phyloP scores from a whole-genome alignment of 306 rosid genomes.

The Parietaria judaica region DNA sequence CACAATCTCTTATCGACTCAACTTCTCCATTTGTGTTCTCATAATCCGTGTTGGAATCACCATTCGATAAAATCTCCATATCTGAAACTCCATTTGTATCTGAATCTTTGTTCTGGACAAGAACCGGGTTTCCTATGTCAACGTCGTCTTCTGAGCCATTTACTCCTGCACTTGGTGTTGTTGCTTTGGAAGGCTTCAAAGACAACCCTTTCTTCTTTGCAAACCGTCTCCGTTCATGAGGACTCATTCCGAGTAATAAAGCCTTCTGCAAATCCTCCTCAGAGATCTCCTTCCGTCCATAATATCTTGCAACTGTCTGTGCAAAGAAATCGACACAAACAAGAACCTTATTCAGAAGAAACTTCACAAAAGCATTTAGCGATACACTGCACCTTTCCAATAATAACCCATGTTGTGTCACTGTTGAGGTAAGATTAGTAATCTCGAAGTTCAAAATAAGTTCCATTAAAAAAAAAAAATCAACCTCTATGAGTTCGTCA shows the following conservation, averaged over 20 bases:
- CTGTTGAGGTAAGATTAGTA: not conserved
- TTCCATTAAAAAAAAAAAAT: too few species aligned
- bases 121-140: not conserved
- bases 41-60: too few species aligned
- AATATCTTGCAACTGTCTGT: constrained; percentile 76
- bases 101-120: too few species aligned
- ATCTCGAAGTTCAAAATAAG: not conserved
- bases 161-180: constrained; percentile 22
- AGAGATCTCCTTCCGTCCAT: constrained; percentile 79
- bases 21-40: too few species aligned
- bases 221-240: constrained; percentile 69
- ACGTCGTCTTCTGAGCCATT: constrained; percentile 23
- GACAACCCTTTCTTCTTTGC: constrained; percentile 59
- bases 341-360: constrained; percentile 2
- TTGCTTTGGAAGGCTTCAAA: constrained; percentile 33
- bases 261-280: constrained; percentile 79
- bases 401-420: not conserved
- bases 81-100: too few species aligned
- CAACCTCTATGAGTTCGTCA: constrained; percentile 70
- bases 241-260: constrained; percentile 78
- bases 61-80: too few species aligned
- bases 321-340: constrained; percentile 18
- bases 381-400: not conserved
- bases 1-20: too few species aligned
- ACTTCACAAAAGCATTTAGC: not conserved